phyloP scores from a whole-genome alignment of 1,284 basidiomycete genomes.

The Porogramme epimiltina region DNA sequence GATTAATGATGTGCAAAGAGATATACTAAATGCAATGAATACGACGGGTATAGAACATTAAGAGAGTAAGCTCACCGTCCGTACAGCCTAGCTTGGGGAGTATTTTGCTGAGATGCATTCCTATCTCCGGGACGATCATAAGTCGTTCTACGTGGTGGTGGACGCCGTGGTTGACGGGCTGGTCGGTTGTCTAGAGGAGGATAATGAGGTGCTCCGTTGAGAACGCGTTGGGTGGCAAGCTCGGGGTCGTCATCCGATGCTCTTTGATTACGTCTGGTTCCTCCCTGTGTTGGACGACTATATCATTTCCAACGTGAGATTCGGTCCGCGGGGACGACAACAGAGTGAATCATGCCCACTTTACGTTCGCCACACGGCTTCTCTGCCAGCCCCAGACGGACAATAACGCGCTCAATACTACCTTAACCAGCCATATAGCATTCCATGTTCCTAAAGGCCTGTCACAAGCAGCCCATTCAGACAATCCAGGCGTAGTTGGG shows the following conservation, averaged over 20 bases:
- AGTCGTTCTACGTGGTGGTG: slow-evolving; percentile 2
- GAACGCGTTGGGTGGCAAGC: slow-evolving; percentile 10
- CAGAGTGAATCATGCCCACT: background rate
- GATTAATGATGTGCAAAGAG: slow-evolving; percentile 63
- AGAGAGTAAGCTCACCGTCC: slow-evolving; percentile 34
- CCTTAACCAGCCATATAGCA: slow-evolving; percentile 65
- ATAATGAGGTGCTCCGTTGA: slow-evolving; percentile 13
- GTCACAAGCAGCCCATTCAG: slow-evolving; percentile 68
- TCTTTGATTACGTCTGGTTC: background rate
- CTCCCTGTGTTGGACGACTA: too few relatives aligned
- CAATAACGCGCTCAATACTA: slow-evolving; percentile 50
- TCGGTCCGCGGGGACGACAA: background rate
- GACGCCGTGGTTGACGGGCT: too few relatives aligned
- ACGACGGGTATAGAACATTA: background rate
- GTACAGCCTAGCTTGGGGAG: slow-evolving; percentile 20
- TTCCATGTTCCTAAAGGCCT: slow-evolving; percentile 74
- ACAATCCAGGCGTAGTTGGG: slow-evolving; percentile 42
- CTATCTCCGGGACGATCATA: slow-evolving; percentile 10
- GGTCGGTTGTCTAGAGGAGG: background rate
- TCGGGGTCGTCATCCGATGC: slow-evolving; percentile 11
- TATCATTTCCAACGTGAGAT: too few relatives aligned
- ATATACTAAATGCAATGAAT: slow-evolving; percentile 42
- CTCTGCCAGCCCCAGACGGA: slow-evolving; percentile 63
- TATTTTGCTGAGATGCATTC: background rate
- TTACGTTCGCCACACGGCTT: slow-evolving; percentile 33